Percentiles rank a stretch among this genome's conserved stretches.
phyloP scores from a whole-genome alignment of 495 filamentous ascomycete species.

The Penicillium goetzii region DNA sequence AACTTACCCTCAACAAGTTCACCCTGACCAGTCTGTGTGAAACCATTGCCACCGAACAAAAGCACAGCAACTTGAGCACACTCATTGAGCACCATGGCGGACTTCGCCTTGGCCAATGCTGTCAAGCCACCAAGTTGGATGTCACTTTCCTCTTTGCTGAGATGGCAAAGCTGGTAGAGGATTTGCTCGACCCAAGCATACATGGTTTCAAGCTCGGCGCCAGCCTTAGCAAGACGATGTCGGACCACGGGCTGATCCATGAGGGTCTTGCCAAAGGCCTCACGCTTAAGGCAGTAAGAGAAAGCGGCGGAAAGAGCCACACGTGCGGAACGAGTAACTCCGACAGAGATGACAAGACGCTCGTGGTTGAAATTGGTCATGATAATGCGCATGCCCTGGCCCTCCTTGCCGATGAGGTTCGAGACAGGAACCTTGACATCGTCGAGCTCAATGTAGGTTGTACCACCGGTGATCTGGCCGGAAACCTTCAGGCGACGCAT shows the following conservation, averaged over 20 bases:
- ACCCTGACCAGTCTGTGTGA: slow-evolving; percentile 67
- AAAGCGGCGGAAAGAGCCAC: slow-evolving; percentile 69
- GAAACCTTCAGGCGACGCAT: slow-evolving; percentile 66
- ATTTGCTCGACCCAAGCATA: slow-evolving; percentile 78
- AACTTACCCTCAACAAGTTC: slow-evolving; percentile 67
- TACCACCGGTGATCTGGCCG: slow-evolving; percentile 65
- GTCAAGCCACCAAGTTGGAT: slow-evolving; percentile 69
- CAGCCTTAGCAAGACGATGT: slow-evolving; percentile 70
- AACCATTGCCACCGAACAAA: slow-evolving; percentile 75
- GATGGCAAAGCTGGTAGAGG: slow-evolving; percentile 66
- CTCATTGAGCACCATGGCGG: slow-evolving; percentile 69
- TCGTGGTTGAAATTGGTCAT: slow-evolving; percentile 90
- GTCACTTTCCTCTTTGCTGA: slow-evolving; percentile 66
- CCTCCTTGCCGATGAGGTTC: slow-evolving; percentile 73
- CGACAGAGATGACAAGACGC: slow-evolving; percentile 66
- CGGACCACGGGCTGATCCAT: slow-evolving; percentile 76
- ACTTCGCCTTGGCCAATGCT: slow-evolving; percentile 70
- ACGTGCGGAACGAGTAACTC: slow-evolving; percentile 62
- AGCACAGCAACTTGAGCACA: slow-evolving; percentile 69
- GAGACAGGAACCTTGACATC: slow-evolving; percentile 69
- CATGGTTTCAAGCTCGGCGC: slow-evolving; percentile 68
- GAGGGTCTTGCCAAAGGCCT: slow-evolving; percentile 75
- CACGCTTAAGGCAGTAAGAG: slow-evolving; percentile 69
- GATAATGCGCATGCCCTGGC: slow-evolving; percentile 72
- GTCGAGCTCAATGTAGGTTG: slow-evolving; percentile 76